phyloP scores from a whole-genome alignment of 768 basidiomycete genomes.

The Boletus reticulatus region DNA sequence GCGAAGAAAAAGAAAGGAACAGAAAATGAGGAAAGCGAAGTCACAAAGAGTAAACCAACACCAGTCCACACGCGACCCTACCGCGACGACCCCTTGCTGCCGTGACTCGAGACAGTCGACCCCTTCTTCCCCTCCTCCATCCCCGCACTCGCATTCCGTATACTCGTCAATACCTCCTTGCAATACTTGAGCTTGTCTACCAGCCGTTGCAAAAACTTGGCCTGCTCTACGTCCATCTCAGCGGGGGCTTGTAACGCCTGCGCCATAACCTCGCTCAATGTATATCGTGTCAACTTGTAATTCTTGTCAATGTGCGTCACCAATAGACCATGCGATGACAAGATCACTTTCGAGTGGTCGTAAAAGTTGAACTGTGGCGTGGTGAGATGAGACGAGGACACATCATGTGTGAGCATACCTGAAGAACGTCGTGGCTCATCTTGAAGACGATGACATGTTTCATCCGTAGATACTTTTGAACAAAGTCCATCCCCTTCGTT shows the following conservation, averaged over 20 bases:
- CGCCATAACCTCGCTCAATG: slow-evolving; percentile 69
- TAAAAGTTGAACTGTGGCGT: slow-evolving; percentile 89
- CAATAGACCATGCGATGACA: slow-evolving; percentile 74
- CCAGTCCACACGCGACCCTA: background rate
- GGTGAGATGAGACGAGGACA: background rate
- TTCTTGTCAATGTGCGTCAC: slow-evolving; percentile 92
- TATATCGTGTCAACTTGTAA: slow-evolving; percentile 72
- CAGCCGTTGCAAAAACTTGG: slow-evolving; percentile 61
- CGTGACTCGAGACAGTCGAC: slow-evolving; percentile 1
- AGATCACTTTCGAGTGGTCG: slow-evolving; percentile 93
- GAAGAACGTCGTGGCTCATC: slow-evolving; percentile 92
- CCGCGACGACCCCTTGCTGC: slow-evolving; percentile 14
- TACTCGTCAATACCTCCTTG: slow-evolving; percentile 77
- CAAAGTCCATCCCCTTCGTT: slow-evolving; percentile 89
- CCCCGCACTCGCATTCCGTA: slow-evolving; percentile 55
- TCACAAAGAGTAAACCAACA: too few species aligned
- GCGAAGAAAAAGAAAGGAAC: too few species aligned
- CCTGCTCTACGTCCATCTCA: slow-evolving; percentile 48
- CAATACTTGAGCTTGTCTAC: slow-evolving; percentile 77
- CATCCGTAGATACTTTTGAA: slow-evolving; percentile 94
- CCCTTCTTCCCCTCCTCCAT: slow-evolving; percentile 23
- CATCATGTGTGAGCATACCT: slow-evolving; percentile 50
- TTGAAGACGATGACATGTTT: slow-evolving; percentile 97
- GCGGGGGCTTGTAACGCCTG: slow-evolving; percentile 35
- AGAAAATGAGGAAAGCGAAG: too few species aligned